Evolutionary conservation across 306 rosid genomes (phyloP), one percentile per base, ranked within the genome.

Genomic region (Castanea crenata): DNA sequence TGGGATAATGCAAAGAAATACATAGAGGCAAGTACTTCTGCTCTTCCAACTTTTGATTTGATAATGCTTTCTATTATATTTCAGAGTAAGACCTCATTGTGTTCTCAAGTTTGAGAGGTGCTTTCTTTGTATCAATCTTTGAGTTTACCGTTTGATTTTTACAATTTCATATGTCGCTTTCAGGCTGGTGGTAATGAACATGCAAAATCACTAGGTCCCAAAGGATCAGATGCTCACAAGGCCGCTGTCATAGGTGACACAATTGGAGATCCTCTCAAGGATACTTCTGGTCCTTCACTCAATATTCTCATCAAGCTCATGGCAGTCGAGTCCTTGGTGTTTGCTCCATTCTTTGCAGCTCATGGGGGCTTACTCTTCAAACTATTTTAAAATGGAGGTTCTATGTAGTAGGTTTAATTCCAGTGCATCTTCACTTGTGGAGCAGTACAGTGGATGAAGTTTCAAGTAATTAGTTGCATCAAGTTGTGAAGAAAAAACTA

Each of bases 341-440:
- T 88, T 85, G 94, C 94, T 65, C 91, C 94, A 2, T 90, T 90
- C 82, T 90, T 86, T 72, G 89, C 90, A 8, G 61, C 91, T 62
- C 94, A 90, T 73, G 94, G 92, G 65, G 94, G 92, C 74, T 76
- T 90, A 35, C 76, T 90, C 80, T 90, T 90, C 91, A 86, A 87
- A 71, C 46, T 68, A 59, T 74, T 88, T 62, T 88, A 76, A 78
- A 71, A 38, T 16, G 31, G 59, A 78, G 74, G 38, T 71, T 71
- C 14, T 67, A 55, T 23, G 55, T 5, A 14, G 9, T 11, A 3
- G 19, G 46, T 67, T 23, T 57, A 65, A 27, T 32, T 41, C n/a
- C 4, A 9, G 64, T 78, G 29, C 20, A 46, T 1, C 14, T 49
- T 49, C 15, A 49, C 54, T 49, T 2, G 54, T 49, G 54, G 16